Base-by-base conservation (phyloP, 495 filamentous ascomycete genomes). In the Aspergillus bridgeri region DNA sequence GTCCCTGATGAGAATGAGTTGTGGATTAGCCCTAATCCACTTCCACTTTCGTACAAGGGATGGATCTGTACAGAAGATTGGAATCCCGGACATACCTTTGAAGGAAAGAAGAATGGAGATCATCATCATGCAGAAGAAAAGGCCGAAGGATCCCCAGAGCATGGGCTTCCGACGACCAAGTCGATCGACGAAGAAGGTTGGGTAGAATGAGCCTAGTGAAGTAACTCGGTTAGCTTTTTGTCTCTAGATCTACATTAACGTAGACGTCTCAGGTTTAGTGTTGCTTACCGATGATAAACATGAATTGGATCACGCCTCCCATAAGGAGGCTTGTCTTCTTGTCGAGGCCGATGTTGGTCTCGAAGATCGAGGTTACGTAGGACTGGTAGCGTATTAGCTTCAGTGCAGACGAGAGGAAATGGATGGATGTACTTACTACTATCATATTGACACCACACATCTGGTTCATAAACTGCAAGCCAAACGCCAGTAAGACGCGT, bases 161-260 rank as follows among this genome's bases (percentile, higher is more conserved):
- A 86, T 83, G 1, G 83, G 79, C 49, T 79, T 75, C 21, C 82
- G 78, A 22, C 83, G 81, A 21, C 85, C 85, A 51, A 84, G 71
- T n/a, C 72, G 69, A 67, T 84, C 83, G 19, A 59, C 59, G 60
- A 59, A 64, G 19, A 72, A 64, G 17, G 67, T 69, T 22, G 69
- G 69, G 51, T 69, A 69, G 59, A 72, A 64, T 17, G 69, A 68
- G 25, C 69, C 69, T 69, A 49, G 38, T 51, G 23, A 23, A 48
- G 33, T 33, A 52, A 24, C 19, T 50, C 1, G 48, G 19, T 52
- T n/a, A 47, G 42, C 17, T 9, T 8, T n/a, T 17, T 25, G n/a
- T 23, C 5, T 11, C 20, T n/a, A 8, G 11, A 47, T n/a, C 51
- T 49, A 20, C 18, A n/a, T n/a, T n/a, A n/a, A n/a, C n/a, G n/a